A percentile compares a stretch with the other conserved stretches of the same genome.
These are phyloP conservation scores for Blastobotrys indianensis DNA, from an alignment of 1,139 yeast genomes.

Conservation along the genomic window DNA sequence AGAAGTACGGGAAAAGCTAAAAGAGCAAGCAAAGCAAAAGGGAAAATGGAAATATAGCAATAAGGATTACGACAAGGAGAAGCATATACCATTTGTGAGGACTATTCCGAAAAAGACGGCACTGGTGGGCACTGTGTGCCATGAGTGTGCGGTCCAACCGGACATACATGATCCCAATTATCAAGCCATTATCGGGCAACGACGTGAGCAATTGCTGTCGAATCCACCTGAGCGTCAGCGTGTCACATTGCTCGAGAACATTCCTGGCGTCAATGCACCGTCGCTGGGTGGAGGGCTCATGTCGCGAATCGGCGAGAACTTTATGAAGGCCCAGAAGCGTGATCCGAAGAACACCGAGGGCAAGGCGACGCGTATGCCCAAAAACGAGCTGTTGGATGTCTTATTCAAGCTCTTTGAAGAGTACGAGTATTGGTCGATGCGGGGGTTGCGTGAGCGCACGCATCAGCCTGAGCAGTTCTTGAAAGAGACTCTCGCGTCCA, in stretches of 20 bases:
- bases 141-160: conserved; percentile 87
- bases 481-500: conserved; percentile 83
- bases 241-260: conserved; percentile 73
- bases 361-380: conserved; percentile 90
- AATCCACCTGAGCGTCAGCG: conserved; percentile 54
- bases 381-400: conserved; percentile 82
- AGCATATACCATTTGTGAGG: conserved; percentile 27
- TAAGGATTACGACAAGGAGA: conserved; percentile 10
- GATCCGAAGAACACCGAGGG: conserved; percentile 55
- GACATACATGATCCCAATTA: conserved; percentile 67
- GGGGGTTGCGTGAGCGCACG: conserved; percentile 89
- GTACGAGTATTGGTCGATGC: conserved; percentile 94
- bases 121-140: conserved; percentile 79
- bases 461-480: conserved; percentile 93
- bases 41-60: conserved; percentile 1
- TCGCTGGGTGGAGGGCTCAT: conserved; percentile 53
- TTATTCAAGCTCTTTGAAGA: conserved; percentile 87
- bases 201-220: conserved; percentile 40
- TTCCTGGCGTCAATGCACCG: conserved; percentile 80
- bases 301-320: conserved; percentile 19
- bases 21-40: conserved; percentile 9
- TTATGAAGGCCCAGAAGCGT: conserved; percentile 33
- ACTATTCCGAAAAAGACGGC: conserved; percentile 60
- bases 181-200: conserved; percentile 47
- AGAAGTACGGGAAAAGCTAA: conserved; percentile 60